These are phyloP conservation scores for Rhizophora apiculata DNA, from an alignment of 345 rosid genomes.

Conservation along the genomic window DNA sequence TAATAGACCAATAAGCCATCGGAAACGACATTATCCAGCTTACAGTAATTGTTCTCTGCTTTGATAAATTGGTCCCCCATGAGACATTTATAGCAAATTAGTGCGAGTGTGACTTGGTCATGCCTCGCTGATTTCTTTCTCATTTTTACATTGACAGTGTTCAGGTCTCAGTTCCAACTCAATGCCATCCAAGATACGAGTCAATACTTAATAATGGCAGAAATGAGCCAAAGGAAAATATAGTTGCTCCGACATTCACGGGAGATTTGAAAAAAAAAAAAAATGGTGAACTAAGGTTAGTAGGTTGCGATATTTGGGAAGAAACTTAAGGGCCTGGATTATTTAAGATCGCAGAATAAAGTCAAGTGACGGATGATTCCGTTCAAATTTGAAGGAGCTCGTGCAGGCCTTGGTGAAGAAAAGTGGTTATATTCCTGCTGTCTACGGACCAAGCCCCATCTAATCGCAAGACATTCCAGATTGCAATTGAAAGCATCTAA, in stretches of 20 bases:
- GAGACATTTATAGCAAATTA: too few species aligned
- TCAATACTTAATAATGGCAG: constrained; percentile 16
- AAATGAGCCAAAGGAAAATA: constrained; percentile 1
- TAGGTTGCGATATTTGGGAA: constrained; percentile 18
- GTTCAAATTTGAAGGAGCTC: constrained; percentile 37
- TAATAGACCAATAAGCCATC: background rate
- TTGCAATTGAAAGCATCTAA: background rate
- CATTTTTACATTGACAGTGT: background rate
- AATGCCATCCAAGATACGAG: constrained; percentile 2
- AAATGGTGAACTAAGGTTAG: background rate
- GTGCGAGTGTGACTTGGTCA: background rate
- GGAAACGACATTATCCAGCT: background rate
- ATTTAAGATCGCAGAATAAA: constrained; percentile 21
- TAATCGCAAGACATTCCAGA: background rate
- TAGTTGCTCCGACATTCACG: constrained; percentile 23
- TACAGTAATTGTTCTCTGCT: background rate
- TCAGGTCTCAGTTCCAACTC: background rate
- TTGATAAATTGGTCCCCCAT: too few species aligned
- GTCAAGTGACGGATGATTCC: constrained; percentile 35
- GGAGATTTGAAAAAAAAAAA: background rate
- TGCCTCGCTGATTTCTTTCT: background rate
- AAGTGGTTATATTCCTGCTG: background rate
- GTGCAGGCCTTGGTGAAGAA: constrained; percentile 31
- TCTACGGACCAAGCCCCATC: background rate
- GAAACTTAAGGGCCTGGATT: constrained; percentile 20